phyloP scores from a whole-genome alignment of 768 basidiomycete species.

The Mrakia frigida region DNA sequence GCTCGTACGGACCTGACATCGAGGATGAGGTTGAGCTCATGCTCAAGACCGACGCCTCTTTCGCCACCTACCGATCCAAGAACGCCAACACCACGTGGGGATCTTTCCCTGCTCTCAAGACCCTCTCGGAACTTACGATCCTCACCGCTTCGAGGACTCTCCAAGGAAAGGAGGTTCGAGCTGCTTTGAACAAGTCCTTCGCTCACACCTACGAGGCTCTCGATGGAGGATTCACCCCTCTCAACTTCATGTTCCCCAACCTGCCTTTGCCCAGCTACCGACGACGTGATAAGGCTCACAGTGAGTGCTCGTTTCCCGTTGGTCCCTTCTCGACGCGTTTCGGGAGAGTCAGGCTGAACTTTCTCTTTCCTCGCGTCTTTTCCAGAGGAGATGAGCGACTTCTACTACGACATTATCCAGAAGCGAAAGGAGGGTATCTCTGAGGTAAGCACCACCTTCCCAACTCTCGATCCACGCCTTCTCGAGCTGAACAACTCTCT shows the following conservation, averaged over 20 bases:
- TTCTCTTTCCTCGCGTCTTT: background rate
- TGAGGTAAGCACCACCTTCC: conserved; percentile 44
- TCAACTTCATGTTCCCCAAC: conserved; percentile 93
- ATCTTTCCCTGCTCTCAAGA: conserved; percentile 64
- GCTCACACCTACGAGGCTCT: conserved; percentile 74
- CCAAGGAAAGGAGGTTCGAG: conserved; percentile 86
- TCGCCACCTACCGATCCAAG: conserved; percentile 45
- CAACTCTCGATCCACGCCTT: background rate
- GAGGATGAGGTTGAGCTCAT: conserved; percentile 60
- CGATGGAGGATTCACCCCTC: conserved; percentile 90
- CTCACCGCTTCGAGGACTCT: conserved; percentile 88
- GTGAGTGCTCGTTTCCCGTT: background rate
- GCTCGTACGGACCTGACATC: conserved; percentile 73
- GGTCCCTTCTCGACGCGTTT: background rate
- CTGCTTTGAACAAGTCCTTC: conserved; percentile 70
- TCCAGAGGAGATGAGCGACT: conserved; percentile 73
- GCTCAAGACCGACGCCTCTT: conserved; percentile 60
- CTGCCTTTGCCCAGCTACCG: conserved; percentile 86
- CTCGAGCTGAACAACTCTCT: conserved; percentile 19
- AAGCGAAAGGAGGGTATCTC: conserved; percentile 55
- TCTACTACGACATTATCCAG: conserved; percentile 80
- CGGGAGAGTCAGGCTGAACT: background rate
- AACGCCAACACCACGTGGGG: conserved; percentile 60
- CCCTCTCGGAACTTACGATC: conserved; percentile 83
- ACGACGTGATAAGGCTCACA: conserved; percentile 79